Conservation (phyloP, 495 filamentous ascomycete species). For the Sphaerosporella brunnea region DNA sequence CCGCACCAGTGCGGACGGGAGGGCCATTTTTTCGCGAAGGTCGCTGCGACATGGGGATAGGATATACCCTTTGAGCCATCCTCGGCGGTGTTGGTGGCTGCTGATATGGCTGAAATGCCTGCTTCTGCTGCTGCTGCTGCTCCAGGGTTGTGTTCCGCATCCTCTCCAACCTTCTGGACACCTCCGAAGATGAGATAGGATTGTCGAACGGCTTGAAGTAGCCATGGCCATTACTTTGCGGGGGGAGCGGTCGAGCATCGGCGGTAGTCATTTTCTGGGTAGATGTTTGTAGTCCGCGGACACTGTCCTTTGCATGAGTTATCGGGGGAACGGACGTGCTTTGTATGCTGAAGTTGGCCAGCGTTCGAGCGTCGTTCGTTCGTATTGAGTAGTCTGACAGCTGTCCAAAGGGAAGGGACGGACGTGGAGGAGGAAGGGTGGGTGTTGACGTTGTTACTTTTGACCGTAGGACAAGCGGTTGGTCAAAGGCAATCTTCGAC, state of each 20-base stretch:
- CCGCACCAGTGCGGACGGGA: slow-evolving; percentile 13
- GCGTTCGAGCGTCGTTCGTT: not conserved
- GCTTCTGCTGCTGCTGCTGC: not conserved
- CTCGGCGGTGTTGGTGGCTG: not conserved
- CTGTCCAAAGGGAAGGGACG: slow-evolving; percentile 4
- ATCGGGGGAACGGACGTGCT: not conserved
- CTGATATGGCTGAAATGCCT: not conserved
- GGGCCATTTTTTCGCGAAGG: slow-evolving; percentile 2
- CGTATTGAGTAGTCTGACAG: slow-evolving; percentile 12
- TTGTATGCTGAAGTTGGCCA: not conserved
- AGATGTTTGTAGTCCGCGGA: slow-evolving; percentile 22
- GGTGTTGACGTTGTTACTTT: not conserved
- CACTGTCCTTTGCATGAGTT: not conserved
- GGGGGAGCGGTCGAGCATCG: slow-evolving; percentile 12
- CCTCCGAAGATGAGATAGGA: slow-evolving; percentile 15
- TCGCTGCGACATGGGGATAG: not conserved
- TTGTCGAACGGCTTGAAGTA: slow-evolving; percentile 22
- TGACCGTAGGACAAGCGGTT: not conserved
- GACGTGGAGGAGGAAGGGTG: not conserved
- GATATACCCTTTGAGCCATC: not conserved
- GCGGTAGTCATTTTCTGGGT: slow-evolving; percentile 22
- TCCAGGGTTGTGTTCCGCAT: not conserved
- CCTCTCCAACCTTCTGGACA: slow-evolving; percentile 18
- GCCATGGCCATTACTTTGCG: slow-evolving; percentile 10
- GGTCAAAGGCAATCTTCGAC: not conserved